These are phyloP conservation scores for Albugo laibachii DNA, from an alignment of 352 stramenopile genomes.

Conservation along the genomic window DNA sequence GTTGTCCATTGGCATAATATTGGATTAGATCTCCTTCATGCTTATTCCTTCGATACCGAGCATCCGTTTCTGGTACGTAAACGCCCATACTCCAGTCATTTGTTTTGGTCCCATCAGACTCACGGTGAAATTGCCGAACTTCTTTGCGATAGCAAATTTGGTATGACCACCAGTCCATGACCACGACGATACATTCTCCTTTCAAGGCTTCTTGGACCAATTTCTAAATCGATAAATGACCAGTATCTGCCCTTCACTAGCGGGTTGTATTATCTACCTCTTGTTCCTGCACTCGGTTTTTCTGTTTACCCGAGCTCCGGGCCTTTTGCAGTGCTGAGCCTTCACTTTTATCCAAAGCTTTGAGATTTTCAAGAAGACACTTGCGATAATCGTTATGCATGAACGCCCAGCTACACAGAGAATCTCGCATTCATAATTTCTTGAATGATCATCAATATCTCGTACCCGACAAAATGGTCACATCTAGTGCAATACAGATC, in stretches of 20 bases:
- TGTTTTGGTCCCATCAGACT: slow-evolving; percentile 36
- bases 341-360: slow-evolving; percentile 13
- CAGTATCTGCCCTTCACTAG: not conserved
- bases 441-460: not conserved
- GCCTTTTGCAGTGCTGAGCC: slow-evolving; percentile 21
- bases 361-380: not conserved
- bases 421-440: not conserved
- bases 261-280: not conserved
- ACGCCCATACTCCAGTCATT: slow-evolving; percentile 74
- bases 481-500: slow-evolving; percentile 51
- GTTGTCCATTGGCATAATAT: slow-evolving; percentile 47
- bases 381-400: not conserved
- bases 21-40: slow-evolving; percentile 31
- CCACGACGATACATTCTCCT: slow-evolving; percentile 33
- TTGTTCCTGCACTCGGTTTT: not conserved
- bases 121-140: slow-evolving; percentile 66
- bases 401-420: not conserved
- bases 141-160: slow-evolving; percentile 64
- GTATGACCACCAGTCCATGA: slow-evolving; percentile 69
- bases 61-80: slow-evolving; percentile 18
- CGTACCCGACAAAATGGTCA: slow-evolving; percentile 54
- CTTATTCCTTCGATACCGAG: slow-evolving; percentile 7
- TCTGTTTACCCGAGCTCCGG: slow-evolving; percentile 2
- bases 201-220: slow-evolving; percentile 16
- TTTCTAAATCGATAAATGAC: not conserved